Percentiles rank a stretch among this genome's conserved stretches.
phyloP scores from a whole-genome alignment of 441 rosid species.

The Arabidopsis lyrata region DNA sequence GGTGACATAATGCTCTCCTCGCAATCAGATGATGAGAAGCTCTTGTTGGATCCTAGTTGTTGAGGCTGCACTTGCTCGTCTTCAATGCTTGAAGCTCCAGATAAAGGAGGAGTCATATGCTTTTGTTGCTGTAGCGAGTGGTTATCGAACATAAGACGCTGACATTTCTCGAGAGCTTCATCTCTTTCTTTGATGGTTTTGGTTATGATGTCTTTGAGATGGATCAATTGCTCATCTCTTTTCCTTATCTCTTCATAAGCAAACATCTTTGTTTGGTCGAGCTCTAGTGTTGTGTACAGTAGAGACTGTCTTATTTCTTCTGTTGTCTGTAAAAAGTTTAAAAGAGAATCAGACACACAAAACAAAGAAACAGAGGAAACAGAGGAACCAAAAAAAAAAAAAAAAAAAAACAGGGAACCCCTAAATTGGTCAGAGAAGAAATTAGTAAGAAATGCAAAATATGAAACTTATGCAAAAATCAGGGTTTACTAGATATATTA shows the following conservation, averaged over 20 bases:
- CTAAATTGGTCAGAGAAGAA: neutral
- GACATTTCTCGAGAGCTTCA: conserved; percentile 60
- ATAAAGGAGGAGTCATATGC: conserved; percentile 41
- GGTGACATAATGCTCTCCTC: conserved; percentile 93
- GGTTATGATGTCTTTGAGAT: conserved; percentile 53
- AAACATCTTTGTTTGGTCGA: conserved; percentile 61
- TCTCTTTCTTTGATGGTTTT: conserved; percentile 64
- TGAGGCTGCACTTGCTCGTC: conserved; percentile 50
- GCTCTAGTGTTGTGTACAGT: conserved; percentile 58
- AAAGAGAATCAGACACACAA: neutral
- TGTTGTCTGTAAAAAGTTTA: conserved; percentile 51
- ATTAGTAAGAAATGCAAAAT: conserved; percentile 4
- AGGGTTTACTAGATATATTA: neutral
- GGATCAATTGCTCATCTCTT: conserved; percentile 61
- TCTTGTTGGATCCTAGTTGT: conserved; percentile 57
- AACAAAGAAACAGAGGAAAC: conserved; percentile 21
- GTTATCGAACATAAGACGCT: conserved; percentile 53
- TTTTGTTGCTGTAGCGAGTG: conserved; percentile 47
- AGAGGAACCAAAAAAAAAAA: conserved; percentile 4
- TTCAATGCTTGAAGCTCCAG: conserved; percentile 69
- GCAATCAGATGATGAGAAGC: conserved; percentile 77
- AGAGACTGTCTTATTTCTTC: conserved; percentile 74
- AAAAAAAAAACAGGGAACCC: conserved; percentile 9
- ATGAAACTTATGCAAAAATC: conserved; percentile 9
- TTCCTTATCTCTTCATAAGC: conserved; percentile 66